Evolutionary conservation across 345 rosid species (phyloP).

Genomic region (Populus tremula): DNA sequence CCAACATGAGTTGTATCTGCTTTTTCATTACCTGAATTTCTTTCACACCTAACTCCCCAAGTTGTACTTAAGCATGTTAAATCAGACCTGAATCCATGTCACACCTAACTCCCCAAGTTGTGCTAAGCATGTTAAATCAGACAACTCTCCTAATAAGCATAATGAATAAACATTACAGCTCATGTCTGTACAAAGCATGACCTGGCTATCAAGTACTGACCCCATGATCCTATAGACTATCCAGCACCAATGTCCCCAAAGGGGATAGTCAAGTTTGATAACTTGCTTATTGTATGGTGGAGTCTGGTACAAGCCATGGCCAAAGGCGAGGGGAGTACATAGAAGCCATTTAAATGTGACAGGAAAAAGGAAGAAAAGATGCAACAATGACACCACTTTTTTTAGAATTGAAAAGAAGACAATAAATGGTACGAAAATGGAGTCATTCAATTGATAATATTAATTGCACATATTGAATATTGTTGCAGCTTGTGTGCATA

Average conservation of each 20-base stretch:
- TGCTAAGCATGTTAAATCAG: slow-evolving; percentile 29
- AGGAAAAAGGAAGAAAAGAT: not conserved
- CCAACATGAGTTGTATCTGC: too few relatives aligned
- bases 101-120: slow-evolving; percentile 63
- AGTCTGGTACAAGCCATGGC: not conserved
- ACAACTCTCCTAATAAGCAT: not conserved
- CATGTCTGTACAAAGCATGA: not conserved
- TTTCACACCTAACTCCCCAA: slow-evolving; percentile 69
- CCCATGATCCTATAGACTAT: not conserved
- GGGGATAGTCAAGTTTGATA: not conserved
- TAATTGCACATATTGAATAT: not conserved
- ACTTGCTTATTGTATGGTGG: not conserved
- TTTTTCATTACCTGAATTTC: slow-evolving; percentile 21
- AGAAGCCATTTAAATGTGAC: not conserved
- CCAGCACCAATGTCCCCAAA: not conserved
- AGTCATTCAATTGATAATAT: not conserved
- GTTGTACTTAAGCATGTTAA: slow-evolving; percentile 30
- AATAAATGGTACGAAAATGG: too few relatives aligned
- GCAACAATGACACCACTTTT: not conserved
- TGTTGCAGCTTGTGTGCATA: not conserved
- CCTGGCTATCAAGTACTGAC: slow-evolving; percentile 1
- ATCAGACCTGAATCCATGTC: slow-evolving; percentile 37
- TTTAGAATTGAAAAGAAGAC: not conserved
- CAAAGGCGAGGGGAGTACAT: not conserved
- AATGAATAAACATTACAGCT: not conserved